Evolutionary conservation across 768 basidiomycete species (phyloP), one percentile per base, ranked within the genome.

Genomic region (Stropharia rugosoannulata): DNA sequence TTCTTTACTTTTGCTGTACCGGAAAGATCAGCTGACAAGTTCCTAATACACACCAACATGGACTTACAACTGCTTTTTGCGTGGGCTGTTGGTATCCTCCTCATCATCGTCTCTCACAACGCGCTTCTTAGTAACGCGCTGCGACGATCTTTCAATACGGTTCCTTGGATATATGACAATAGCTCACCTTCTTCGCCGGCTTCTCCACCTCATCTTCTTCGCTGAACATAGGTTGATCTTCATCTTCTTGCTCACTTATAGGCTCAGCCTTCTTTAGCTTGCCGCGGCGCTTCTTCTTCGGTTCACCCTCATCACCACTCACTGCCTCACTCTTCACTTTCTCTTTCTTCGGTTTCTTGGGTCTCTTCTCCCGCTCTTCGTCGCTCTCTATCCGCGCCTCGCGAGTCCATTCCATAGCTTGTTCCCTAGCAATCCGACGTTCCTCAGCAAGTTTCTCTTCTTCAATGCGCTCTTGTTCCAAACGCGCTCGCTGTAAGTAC

Each of bases 391-490:
- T 80, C 59, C 80, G 80, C 11, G 82, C 81, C 54, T 88, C 84
- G 41, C 81, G 71, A 16, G 85, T 86, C 90, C 90, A 93, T 68
- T 86, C 82, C 66, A 84, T 79, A 0, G 90, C 89, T 64, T 93
- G 85, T 67, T 93, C 93, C 10, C 89, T 76, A 25, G 88, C 90
- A 46, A 80, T 64, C 29, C 85, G 80, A 5, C 95, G 85, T 64
- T 89, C 83, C 65, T 89, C 90, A 0, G 89, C 89, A n/a, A 97
- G 71, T 62, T 82, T 85, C 64, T 89, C 91, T 0, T 87, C 88
- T 65, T 90, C 83, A 41, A 74, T 64, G n/a, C 82, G 82, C 32
- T 87, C 74, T 62, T 84, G 80, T 60, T 89, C 88, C 67, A 82
- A 74, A 45, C 83, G 79, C 49, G 73, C 77, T 19, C 77, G 80